Conservation (phyloP, 164 flowering plant genomes). For the Cinnamomum micranthum region DNA sequence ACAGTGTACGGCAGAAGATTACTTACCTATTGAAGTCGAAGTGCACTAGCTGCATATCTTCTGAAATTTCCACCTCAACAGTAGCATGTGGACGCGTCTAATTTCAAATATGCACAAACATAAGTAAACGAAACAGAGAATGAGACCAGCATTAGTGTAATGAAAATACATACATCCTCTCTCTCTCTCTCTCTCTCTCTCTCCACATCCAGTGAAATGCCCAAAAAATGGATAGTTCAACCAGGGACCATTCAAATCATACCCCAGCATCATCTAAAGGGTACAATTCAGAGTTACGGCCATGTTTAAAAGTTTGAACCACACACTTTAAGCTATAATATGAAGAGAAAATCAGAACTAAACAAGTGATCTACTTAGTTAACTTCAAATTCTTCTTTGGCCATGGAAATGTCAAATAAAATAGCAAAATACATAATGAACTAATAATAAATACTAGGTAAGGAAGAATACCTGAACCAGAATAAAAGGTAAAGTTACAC, state of each 20-base stretch:
- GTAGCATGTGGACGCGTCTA: slow-evolving; percentile 89
- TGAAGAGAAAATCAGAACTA: no score
- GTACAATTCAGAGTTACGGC: no score
- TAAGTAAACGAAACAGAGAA: neutral
- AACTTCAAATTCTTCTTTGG: neutral
- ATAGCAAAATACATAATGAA: neutral
- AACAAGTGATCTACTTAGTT: no score
- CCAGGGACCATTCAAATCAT: no score
- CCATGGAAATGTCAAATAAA: neutral
- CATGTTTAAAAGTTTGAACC: no score
- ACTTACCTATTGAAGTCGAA: slow-evolving; percentile 35
- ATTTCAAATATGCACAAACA: neutral
- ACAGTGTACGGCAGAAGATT: neutral
- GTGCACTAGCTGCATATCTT: slow-evolving; percentile 89
- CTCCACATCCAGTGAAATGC: no score
- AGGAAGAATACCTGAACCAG: slow-evolving; percentile 27
- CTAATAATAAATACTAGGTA: neutral
- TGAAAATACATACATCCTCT: neutral
- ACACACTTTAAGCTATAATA: no score
- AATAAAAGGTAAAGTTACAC: slow-evolving; percentile 29
- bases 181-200: no score
- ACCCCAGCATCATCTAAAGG: no score
- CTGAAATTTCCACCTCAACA: slow-evolving; percentile 89
- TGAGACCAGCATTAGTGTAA: neutral
- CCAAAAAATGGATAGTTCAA: no score